Base-by-base conservation (phyloP, 805 yeast genomes). In the Yarrowia hollandica region DNA sequence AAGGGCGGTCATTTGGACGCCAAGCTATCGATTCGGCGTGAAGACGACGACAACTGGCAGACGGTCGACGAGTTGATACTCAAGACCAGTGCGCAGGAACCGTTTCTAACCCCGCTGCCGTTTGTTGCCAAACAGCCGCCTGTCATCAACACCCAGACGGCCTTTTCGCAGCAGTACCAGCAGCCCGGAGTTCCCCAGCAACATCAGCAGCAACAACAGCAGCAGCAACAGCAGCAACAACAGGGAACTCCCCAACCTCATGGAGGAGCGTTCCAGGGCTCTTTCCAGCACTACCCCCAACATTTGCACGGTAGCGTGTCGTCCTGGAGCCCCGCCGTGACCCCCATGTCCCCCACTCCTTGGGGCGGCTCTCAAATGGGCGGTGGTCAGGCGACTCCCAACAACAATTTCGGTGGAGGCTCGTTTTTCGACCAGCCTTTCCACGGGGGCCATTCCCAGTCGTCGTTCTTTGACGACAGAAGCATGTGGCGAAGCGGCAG, bases 1-100 rank as follows among this genome's bases (percentile, higher is more conserved):
- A 67, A 79, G 8, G 79, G 78, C 39, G 82, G 83, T 2, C 87
- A 85, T 71, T 75, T 88, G 64, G 74, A 74, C 35, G 75, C 74
- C 10, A 82, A 78, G 60, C 74, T 89, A 62, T 72, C 73, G 37
- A 73, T 90, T 60, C 78, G 86, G 59, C 79, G 92, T 28, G 79
- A 75, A 18, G 85, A 79, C 44, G 89, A 84, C 61, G 48, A 68
- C 0, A 67, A 64, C 12, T 87, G 73, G 68, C 74, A 73, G 31
- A 71, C 85, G 0, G 74, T 90, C 60, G 77, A 76, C 18, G 82
- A 79, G 11, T 77, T 87, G 60, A 78, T 82, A 62, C 74, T 73
- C 22, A 68, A 71, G 7, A 72, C 84, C 12, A 82, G 81, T 61
- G 77, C 70, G 58, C 68, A 68, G n/a, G 75, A 76, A 39, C 96